These are phyloP conservation scores for Pittosporum tobira DNA, from an alignment of 129 eudicot genomes.

Conservation along the genomic window DNA sequence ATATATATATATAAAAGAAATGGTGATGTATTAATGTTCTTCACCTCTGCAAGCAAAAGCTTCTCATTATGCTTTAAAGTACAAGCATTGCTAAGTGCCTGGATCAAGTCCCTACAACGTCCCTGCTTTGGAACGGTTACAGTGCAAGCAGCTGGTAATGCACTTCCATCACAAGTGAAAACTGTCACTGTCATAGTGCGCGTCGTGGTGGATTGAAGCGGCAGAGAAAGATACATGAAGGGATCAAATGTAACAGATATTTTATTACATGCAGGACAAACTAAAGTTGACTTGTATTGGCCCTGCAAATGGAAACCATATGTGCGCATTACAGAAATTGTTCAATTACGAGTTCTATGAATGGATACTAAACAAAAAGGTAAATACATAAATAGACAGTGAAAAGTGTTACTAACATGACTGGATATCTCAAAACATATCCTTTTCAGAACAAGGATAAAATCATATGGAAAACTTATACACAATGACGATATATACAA, in stretches of 20 bases:
- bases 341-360: background rate
- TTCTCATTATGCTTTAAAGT: constrained; percentile 71
- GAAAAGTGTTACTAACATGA: background rate
- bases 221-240: constrained; percentile 97
- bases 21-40: too few relatives aligned
- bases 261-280: constrained; percentile 83
- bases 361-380: too few relatives aligned
- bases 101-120: constrained; percentile 77
- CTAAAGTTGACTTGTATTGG: constrained; percentile 91
- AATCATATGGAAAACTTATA: too few relatives aligned
- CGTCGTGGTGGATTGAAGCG: constrained; percentile 79
- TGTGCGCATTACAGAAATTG: background rate
- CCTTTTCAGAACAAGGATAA: too few relatives aligned
- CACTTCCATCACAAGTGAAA: constrained; percentile 85
- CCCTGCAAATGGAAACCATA: constrained; percentile 46
- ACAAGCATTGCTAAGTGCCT: constrained; percentile 67
- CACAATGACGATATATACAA: too few relatives aligned
- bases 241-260: constrained; percentile 93
- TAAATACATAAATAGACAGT: too few relatives aligned
- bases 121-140: constrained; percentile 89
- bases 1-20: too few relatives aligned
- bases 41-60: constrained; percentile 88
- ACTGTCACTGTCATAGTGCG: constrained; percentile 82
- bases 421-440: too few relatives aligned
- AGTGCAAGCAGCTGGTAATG: constrained; percentile 66